These are phyloP conservation scores for Rhododendron vialii DNA, from an alignment of 148 eudicot species.

Conservation along the genomic window DNA sequence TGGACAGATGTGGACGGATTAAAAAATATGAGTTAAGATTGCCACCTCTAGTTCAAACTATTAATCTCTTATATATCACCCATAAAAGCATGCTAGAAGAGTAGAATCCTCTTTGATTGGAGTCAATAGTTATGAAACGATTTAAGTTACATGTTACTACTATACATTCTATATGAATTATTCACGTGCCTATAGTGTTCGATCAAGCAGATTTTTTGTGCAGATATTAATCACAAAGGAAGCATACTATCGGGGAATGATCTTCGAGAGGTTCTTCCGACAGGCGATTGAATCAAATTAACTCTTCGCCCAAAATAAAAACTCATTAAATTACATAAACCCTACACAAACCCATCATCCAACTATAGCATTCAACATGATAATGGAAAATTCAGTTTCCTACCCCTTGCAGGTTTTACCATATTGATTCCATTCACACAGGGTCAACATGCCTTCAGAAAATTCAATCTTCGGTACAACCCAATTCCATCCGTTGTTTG, in stretches of 20 bases:
- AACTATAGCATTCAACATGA: not conserved
- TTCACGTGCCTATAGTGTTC: not conserved
- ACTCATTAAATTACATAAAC: not conserved
- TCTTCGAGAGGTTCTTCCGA: conserved; percentile 80
- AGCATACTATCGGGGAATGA: conserved; percentile 71
- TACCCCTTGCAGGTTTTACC: not conserved
- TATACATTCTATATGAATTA: too few relatives aligned
- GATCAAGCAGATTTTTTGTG: not conserved
- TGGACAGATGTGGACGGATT: too few relatives aligned
- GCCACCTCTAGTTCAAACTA: too few relatives aligned
- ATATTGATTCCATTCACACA: not conserved
- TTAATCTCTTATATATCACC: too few relatives aligned
- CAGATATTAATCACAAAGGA: conserved; percentile 24
- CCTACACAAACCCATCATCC: not conserved
- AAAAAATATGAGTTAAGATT: too few relatives aligned
- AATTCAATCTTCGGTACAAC: not conserved
- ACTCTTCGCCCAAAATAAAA: not conserved
- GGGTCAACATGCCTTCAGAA: not conserved
- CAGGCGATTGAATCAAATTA: conserved; percentile 32
- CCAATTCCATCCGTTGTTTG: not conserved
- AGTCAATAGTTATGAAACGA: too few relatives aligned
- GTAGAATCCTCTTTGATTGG: too few relatives aligned
- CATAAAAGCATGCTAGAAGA: too few relatives aligned
- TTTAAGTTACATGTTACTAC: too few relatives aligned
- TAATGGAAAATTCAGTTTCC: not conserved